Base-by-base conservation (phyloP, 2,329 filamentous ascomycete genomes). In the Neofusicoccum kwambonambiense region DNA sequence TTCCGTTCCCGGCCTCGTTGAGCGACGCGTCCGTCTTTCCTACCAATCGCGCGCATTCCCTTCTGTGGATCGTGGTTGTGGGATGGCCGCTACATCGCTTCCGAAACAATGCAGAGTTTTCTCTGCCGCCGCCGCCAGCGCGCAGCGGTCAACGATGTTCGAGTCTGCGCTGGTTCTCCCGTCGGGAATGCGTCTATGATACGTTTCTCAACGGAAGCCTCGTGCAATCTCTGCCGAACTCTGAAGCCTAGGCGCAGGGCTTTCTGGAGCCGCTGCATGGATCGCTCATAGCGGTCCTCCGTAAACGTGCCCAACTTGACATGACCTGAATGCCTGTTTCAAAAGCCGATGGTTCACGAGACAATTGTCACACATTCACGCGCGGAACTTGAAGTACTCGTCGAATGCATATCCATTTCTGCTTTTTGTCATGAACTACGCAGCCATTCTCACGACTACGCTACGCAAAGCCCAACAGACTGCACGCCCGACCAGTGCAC, bases 1-100 rank as follows among this genome's bases (percentile, higher is more conserved):
- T 74, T 78, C 76, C 76, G 76, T 78, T 78, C 76, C 76, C 76
- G 76, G 76, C 76, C 76, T 74, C 76, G 76, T 77, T 76, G 75
- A 78, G 62, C 22, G 66, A 74, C 64, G 71, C 75, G 75, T 75
- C 72, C 63, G 66, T 67, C 73, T 75, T 76, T 68, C 75, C 73
- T 75, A 75, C 70, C 75, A 78, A 76, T 69, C 76, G 69, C 73
- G 70, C 70, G 68, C 64, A 44, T 58, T 67, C 77, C 74, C 74
- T 76, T 77, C 75, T 73, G 75, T 78, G 74, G 76, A 76, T 69
- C 69, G 73, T 71, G 75, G 75, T 77, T 78, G 76, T 78, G 76
- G 76, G 76, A 77, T 76, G 75, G 74, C 72, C 75, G 76, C 73
- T 74, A 77, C 74, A 77, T 74, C 57, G 31, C 56, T 64, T 44